Evolutionary conservation across 2,329 filamentous ascomycete species (phyloP), one percentile per base, ranked within the genome.

Genomic region (Peltaster fructicola): DNA sequence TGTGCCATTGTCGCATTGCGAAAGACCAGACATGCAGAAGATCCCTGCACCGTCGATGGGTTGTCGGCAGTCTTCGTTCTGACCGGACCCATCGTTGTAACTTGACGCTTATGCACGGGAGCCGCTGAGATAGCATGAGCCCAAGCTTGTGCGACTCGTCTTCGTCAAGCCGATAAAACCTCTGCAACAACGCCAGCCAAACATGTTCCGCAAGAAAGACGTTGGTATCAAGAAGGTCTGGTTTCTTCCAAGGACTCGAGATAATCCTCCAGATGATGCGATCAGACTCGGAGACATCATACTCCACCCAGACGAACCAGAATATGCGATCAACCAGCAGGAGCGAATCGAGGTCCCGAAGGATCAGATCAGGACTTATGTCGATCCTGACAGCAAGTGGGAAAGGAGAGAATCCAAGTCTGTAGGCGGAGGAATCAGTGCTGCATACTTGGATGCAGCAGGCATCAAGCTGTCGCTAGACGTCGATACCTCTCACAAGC

Each of bases 291-390:
- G 23, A 10, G 10, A 17, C 11, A 24, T 24, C n/a, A 18, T 24
- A 12, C 15, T 17, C 15, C 19, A 15, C 5, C 15, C 23, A 5
- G 17, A 17, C 15, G n/a, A 15, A 8, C 23, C 23, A 8, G 23
- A 24, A 9, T 15, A 24, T 17, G 23, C 23, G 7, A 15, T 24
- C 9, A 24, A 24, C 15, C 15, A 24, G 14, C 15, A 24, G 23
- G 12, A 12, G n/a, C 23, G 15, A 9, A 15, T 17, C 9, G 15
- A 10, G 4, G 19, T 24, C n/a, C n/a, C 6, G 5, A 8, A 11
- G 14, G 7, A 8, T 6, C 7, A 9, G 7, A 8, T 24, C 8
- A 15, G 23, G 5, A 15, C 12, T n/a, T 17, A 16, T 5, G 15
- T 13, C 9, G 23, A 24, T 8, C 12, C 15, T 6, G 17, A 15